Evolutionary conservation across 257 asterid genomes (phyloP), one percentile per base, ranked within the genome.

Genomic region (Ophiorrhiza pumila): DNA sequence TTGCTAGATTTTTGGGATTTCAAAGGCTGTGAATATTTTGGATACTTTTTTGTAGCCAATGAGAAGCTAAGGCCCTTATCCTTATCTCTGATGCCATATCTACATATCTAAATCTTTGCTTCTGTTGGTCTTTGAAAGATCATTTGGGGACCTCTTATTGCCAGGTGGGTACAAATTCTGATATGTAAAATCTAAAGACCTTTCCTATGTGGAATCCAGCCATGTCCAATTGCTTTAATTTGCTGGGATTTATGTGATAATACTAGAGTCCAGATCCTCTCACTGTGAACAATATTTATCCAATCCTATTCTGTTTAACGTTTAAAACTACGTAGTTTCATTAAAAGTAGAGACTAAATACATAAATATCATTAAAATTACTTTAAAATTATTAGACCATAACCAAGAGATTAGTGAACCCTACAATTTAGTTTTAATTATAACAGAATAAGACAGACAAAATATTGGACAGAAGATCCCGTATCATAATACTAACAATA

Each of bases 11-110:
- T 86, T 88, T 61, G 73, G 80, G 70, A 85, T 73, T n/a, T 82
- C 67, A 53, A 89, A 62, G 88, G 93, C 82, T 75, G 78, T 27
- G 77, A 80, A 89, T 68, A 65, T 75, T 68, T 60, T 74, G 87
- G 75, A 68, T 79, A n/a, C n/a, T 75, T 72, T 73, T 61, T 79
- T 25, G 14, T 75, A 79, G 91, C 96, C 89, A 90, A 88, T 87
- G 83, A 74, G 85, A 81, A 79, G 46, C 74, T 77, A 71, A 17
- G 49, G 71, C 53, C 37, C 87, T 91, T 93, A 91, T 92, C 97
- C 89, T 84, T 86, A 87, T 85, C 92, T 78, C 11, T 12, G 65
- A 60, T 79, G 79, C 82, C 90, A 83, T 86, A 87, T 87, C 94
- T 83, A 66, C 55, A 78, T 65, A 82, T 83, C 89, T 87, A 74